phyloP scores from a whole-genome alignment of 2,329 filamentous ascomycete genomes.

The Clonostachys rosea region DNA sequence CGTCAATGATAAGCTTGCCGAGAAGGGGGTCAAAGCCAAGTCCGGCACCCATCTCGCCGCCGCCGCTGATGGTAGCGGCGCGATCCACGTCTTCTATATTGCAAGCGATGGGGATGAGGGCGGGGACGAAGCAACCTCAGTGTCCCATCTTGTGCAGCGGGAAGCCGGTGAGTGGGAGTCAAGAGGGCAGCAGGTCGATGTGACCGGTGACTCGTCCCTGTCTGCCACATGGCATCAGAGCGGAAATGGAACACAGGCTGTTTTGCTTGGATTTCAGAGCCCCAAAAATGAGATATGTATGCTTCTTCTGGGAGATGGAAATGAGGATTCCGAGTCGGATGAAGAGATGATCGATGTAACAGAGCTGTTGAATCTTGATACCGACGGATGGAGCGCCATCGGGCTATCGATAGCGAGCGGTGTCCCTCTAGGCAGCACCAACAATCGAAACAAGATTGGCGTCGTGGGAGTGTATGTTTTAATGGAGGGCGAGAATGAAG shows the following conservation, averaged over 20 bases:
- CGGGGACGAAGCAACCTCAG: background rate
- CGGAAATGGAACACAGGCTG: slow-evolving; percentile 2
- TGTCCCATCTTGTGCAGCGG: slow-evolving; percentile 7
- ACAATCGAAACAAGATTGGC: background rate
- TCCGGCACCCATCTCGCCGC: slow-evolving; percentile 11
- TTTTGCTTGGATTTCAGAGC: slow-evolving; percentile 6
- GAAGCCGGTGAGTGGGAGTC: slow-evolving; percentile 8
- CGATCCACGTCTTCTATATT: slow-evolving; percentile 14
- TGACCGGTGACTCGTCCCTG: slow-evolving; percentile 6
- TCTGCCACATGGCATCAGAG: slow-evolving; percentile 11
- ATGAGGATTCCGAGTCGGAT: background rate
- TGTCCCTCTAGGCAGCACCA: no score
- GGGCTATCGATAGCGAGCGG: slow-evolving; percentile 1
- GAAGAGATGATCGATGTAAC: background rate
- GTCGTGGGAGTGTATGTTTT: slow-evolving; percentile 1
- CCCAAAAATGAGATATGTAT: background rate
- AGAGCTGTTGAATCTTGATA: background rate
- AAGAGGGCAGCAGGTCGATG: slow-evolving; percentile 1
- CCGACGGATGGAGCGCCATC: slow-evolving; percentile 4
- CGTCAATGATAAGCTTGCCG: slow-evolving; percentile 5
- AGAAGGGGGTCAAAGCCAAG: slow-evolving; percentile 1
- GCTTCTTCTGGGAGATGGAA: background rate
- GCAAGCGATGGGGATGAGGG: slow-evolving; percentile 1
- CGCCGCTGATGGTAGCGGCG: slow-evolving; percentile 6
- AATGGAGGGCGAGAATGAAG: slow-evolving; percentile 5